Conservation (phyloP, 164 flowering plant species). For the Tetrastigma voinierianum region DNA sequence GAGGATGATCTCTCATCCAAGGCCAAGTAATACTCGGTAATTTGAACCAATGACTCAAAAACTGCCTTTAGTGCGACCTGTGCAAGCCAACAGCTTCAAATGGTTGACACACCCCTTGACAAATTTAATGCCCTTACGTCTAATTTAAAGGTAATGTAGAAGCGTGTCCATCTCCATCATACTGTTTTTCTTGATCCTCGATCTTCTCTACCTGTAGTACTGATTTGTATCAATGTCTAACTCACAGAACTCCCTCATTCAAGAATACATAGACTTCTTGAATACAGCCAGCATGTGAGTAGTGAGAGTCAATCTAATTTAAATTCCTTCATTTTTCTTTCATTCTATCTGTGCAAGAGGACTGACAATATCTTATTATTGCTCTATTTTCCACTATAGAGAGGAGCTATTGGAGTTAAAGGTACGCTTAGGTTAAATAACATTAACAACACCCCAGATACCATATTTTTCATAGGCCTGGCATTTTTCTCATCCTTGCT, state of each 20-base stretch:
- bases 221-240: neutral
- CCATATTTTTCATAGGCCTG: neutral
- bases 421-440: conserved; percentile 37
- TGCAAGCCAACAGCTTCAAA: conserved; percentile 17
- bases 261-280: conserved; percentile 74
- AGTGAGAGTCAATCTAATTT: neutral
- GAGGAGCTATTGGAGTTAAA: conserved; percentile 71
- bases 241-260: conserved; percentile 57
- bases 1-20: conserved; percentile 31
- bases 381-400: conserved; percentile 37
- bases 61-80: conserved; percentile 20
- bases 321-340: neutral
- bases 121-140: conserved; percentile 54
- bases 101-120: conserved; percentile 49
- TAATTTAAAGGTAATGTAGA: conserved; percentile 61
- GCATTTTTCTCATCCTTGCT: neutral
- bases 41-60: conserved; percentile 42
- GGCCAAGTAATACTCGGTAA: conserved; percentile 19
- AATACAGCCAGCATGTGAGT: conserved; percentile 81
- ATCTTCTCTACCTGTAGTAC: neutral
- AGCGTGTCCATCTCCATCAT: neutral
- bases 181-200: conserved; percentile 1
- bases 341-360: neutral
- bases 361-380: conserved; percentile 5
- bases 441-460: neutral